Base-by-base conservation (phyloP, 2,329 filamentous ascomycete genomes). In the Scedosporium dehoogii region DNA sequence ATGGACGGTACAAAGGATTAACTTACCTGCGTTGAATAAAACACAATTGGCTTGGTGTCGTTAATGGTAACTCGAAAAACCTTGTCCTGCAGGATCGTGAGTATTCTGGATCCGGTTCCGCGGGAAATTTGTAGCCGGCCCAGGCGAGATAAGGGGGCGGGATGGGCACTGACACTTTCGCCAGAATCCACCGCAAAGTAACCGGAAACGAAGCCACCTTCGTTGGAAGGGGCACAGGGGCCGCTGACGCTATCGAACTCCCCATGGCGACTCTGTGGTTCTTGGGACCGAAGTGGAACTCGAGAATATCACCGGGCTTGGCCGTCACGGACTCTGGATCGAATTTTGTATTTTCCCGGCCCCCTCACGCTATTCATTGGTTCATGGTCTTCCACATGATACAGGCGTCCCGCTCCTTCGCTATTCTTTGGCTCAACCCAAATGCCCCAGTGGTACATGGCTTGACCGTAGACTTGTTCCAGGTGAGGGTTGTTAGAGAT, bases 231-330 rank as follows among this genome's bases (percentile, higher is more conserved):
- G 7, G 63, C 7, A 25, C 81, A 85, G 1, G 80, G 80, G 14
- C 59, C 59, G 14, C 41, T 61, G 25, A 55, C 23, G 18, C 76
- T 72, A 62, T 72, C 73, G 67, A 82, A 82, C 51, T 76, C 73
- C 78, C 76, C 65, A 78, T 75, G 6, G 76, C 78, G 55, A 83
- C 79, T 6, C 77, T 78, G 73, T 83, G 81, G 66, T 76, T 76
- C 64, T 76, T 74, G 9, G 75, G 72, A 65, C 77, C 75, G 70
- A 83, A 84, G 67, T 81, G 78, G 71, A 83, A 83, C 67, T 81
- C 78, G 61, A 84, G 71, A 58, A 76, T 73, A 66, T 81, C 79
- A 63, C 81, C 81, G 10, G 73, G 64, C 27, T 71, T 65, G n/a
- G 80, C 79, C 44, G 69, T 71, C 63, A 81, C 66, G 23, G 73